A percentile compares a stretch with the other conserved stretches of the same genome.
These are phyloP conservation scores for Spizellomyces punctatus DNA, from an alignment of 192 early-diverging fungal genomes.

Conservation along the genomic window DNA sequence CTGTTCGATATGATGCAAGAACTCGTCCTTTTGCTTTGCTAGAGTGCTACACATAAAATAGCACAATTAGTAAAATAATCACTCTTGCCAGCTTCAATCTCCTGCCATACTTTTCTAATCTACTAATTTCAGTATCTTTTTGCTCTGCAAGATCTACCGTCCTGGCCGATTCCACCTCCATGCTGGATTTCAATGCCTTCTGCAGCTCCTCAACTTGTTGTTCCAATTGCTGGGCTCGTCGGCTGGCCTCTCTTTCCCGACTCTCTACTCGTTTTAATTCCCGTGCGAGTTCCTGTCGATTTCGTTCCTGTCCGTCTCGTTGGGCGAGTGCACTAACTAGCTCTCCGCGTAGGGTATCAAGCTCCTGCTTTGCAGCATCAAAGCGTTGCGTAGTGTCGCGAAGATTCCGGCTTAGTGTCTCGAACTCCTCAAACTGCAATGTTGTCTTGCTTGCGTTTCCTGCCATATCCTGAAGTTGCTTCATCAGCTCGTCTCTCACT, in stretches of 20 bases:
- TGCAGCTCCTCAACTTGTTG: constrained; percentile 11
- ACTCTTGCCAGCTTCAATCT: too few species aligned
- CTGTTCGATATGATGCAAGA: constrained; percentile 23
- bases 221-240: background rate
- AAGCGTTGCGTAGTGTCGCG: background rate
- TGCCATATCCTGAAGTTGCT: constrained; percentile 2
- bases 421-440: background rate
- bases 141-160: background rate
- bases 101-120: background rate
- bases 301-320: constrained; percentile 4
- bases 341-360: background rate
- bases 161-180: background rate
- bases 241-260: background rate
- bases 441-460: background rate
- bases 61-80: too few species aligned
- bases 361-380: constrained; percentile 1
- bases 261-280: constrained; percentile 9
- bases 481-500: constrained; percentile 24
- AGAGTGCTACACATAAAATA: background rate
- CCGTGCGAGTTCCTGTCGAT: constrained; percentile 6
- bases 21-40: constrained; percentile 13
- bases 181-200: background rate
- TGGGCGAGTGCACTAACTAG: background rate
- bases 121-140: background rate
- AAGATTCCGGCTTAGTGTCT: background rate